Base-by-base conservation (phyloP, 345 rosid species). In the Euphorbia tirucalli region DNA sequence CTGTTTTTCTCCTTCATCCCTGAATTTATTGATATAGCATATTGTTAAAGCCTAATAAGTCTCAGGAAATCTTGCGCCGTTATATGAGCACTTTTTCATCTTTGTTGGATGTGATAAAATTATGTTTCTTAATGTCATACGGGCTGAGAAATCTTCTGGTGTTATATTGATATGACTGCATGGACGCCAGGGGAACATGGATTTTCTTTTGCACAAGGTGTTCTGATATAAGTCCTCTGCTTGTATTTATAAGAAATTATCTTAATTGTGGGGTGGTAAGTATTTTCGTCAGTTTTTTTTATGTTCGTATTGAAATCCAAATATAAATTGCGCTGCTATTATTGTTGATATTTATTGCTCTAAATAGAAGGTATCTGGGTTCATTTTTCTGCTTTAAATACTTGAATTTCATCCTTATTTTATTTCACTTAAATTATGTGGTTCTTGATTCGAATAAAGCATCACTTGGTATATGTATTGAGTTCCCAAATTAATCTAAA, bases 211-310 rank as follows among this genome's bases (percentile, higher is more conserved):
- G 54, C 25, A 7, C 15, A 55, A 22, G 18, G 3, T 50, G 22
- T 21, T 61, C 7, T 28, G 15, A 35, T 62, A 14, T 61, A n/a
- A 27, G 44, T 7, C 19, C 2, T 56, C 22, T 56, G n/a, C 30
- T 6, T 32, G 30, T 41, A 21, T 52, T 63, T 24, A 32, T 63
- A 49, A 57, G 35, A 54, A 71, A 63, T 62, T 14, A 61, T 50
- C 0, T 50, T 10, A 15, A 2, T 41, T 11, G 16, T 11, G 35
- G 35, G 54, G 60, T 37, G 64, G 27, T 50, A 4, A 19, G 7
- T 49, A 7, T 19, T 25, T 19, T 4, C 8, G 14, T 21, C 0
- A 39, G 8, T 22, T 15, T 41, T 37, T 62, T 35, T 35, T 35
- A 10, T 35, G 7, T 5, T 1, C 11, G 2, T 50, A 30, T 71